phyloP scores from a whole-genome alignment of 768 basidiomycete species.

The Butyriboletus loyo region DNA sequence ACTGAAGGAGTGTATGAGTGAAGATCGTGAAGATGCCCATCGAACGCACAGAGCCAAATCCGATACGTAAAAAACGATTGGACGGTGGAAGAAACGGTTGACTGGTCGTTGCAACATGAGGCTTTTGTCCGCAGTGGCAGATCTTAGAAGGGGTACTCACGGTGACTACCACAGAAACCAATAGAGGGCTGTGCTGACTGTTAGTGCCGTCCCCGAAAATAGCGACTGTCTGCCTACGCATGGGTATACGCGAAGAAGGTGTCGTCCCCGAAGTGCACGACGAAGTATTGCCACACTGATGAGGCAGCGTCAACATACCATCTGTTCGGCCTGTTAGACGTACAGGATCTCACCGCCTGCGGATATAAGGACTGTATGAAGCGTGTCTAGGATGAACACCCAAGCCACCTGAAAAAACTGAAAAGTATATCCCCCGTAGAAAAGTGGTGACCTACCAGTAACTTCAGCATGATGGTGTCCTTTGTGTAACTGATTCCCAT shows the following conservation, averaged over 20 bases:
- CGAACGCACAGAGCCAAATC: constrained; percentile 21
- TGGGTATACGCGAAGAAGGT: constrained; percentile 13
- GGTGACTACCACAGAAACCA: constrained; percentile 20
- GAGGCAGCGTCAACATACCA: not conserved
- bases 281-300: constrained; percentile 23
- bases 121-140: not conserved
- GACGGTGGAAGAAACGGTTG: constrained; percentile 17
- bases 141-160: constrained; percentile 10
- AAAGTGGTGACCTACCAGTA: constrained; percentile 6
- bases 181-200: constrained; percentile 12
- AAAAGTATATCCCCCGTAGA: not conserved
- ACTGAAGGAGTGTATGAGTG: constrained; percentile 5
- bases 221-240: constrained; percentile 14
- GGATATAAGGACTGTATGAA: constrained; percentile 16
- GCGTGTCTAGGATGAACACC: constrained; percentile 18
- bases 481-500: constrained; percentile 12
- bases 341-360: constrained; percentile 13
- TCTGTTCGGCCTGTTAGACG: not conserved
- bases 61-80: constrained; percentile 27
- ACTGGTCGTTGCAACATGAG: constrained; percentile 18
- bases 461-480: constrained; percentile 13
- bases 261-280: constrained; percentile 21
- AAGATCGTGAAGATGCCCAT: not conserved
- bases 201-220: constrained; percentile 8
- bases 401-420: constrained; percentile 17